Evolutionary conservation across 768 basidiomycete genomes (phyloP), one percentile per base, ranked within the genome.

Genomic region (Naganishia kalamii): DNA sequence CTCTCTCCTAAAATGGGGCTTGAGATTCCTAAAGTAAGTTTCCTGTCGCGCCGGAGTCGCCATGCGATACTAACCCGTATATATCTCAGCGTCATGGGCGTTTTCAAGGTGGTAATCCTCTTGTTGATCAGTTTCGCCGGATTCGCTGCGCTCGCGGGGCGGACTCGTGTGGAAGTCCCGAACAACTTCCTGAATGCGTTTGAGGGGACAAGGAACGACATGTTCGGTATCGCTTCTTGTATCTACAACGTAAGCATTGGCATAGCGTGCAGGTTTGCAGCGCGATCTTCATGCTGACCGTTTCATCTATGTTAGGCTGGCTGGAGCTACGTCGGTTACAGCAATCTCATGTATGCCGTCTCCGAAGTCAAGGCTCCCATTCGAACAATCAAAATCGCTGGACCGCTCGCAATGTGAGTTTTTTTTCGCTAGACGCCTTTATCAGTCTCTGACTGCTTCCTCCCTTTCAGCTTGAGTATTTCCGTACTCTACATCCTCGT

Each of bases 351-450:
- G 30, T 54, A 54, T 51, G 63, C 48, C 2, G 12, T 64, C 1
- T 29, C 30, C 17, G 63, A 64, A 46, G 62, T 66, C 41, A 62
- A 63, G 44, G 62, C 51, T 67, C 88, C 88, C 0, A 82, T 89
- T 3, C 81, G 82, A 43, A 89, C 87, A 0, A 83, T 90, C 72
- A 87, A 85, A 70, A 79, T 82, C 11, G 88, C 88, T 0, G 86
- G 85, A 0, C 87, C 88, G 0, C 71, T 87, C 3, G 87, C 86
- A 0, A 83, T 89, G 81, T 57, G 80, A 7, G 79, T 81, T n/a
- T n/a, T n/a, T n/a, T n/a, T n/a, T n/a, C n/a, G n/a, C n/a, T n/a
- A n/a, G n/a, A n/a, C n/a, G n/a, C n/a, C n/a, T n/a, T n/a, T n/a
- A n/a, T n/a, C n/a, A n/a, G n/a, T n/a, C n/a, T n/a, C n/a, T n/a